Evolutionary conservation across 768 basidiomycete genomes (phyloP), one percentile per base, ranked within the genome.

Genomic region (Bullera alba): DNA sequence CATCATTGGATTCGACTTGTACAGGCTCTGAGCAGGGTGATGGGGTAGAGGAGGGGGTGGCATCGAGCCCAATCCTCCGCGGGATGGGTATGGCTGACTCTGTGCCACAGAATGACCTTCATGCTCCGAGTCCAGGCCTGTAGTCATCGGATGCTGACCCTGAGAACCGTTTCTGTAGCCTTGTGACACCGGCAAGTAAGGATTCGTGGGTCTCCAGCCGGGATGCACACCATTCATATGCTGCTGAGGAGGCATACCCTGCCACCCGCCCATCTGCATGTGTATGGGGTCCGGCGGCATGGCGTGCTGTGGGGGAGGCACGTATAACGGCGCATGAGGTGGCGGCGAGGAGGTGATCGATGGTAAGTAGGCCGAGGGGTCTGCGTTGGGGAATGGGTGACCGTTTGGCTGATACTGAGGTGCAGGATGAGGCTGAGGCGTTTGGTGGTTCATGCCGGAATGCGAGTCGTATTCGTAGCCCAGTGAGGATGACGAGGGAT

Each of bases 201-300:
- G 42, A 12, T 27, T 12, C 21, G 42, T n/a, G n/a, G 10, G 10
- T 34, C 10, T 10, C 32, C 32, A 34, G n/a, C n/a, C n/a, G n/a
- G n/a, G n/a, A n/a, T n/a, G n/a, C n/a, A n/a, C n/a, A n/a, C n/a
- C 38, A 39, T 39, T 39, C n/a, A 22, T 17, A 22, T 16, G n/a
- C n/a, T n/a, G n/a, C n/a, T n/a, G n/a, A 12, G 42, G 42, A 17
- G 27, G 21, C 42, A 44, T 44, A 25, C 19, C 26, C 21, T 16
- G 7, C 38, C 42, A 25, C 25, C 51, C 47, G 42, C 48, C 51
- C 21, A 50, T 48, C 38, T 51, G 41, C 5, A 36, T 38, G 50
- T 71, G 68, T 2, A 71, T 62, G 1, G 70, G 70, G 54, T 71
- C 70, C 8, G 70, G 67, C 5, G 67, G 47, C 55, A 69, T 67